phyloP scores from a whole-genome alignment of 176 grass and related monocot species.

The Hordeum vulgare region DNA sequence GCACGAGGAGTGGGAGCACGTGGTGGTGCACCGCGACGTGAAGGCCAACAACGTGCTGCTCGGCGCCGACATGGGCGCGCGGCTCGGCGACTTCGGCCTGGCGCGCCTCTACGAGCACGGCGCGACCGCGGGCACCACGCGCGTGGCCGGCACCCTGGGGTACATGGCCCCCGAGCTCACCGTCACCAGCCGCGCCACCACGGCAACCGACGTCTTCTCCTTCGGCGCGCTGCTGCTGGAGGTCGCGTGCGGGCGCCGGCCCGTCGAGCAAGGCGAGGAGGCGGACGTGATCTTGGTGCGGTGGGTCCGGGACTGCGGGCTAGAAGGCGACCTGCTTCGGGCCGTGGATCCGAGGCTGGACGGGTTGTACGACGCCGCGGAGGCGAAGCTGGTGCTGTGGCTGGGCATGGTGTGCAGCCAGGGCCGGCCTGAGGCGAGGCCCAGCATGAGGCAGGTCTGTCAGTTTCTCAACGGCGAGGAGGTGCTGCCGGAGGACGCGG shows the following conservation, averaged over 20 bases:
- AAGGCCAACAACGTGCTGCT: conserved; percentile 56
- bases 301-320: conserved; percentile 31
- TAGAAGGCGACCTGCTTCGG: not conserved
- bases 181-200: conserved; percentile 26
- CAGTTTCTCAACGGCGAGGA: conserved; percentile 29
- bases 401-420: conserved; percentile 42
- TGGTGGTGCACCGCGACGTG: conserved; percentile 53
- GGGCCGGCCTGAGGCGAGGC: conserved; percentile 29
- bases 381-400: conserved; percentile 38
- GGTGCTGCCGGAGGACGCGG: conserved; percentile 3
- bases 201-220: conserved; percentile 43
- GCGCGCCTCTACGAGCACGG: conserved; percentile 42
- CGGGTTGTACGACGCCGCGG: conserved; percentile 8
- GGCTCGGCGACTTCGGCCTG: conserved; percentile 44
- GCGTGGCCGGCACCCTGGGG: conserved; percentile 35
- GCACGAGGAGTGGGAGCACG: conserved; percentile 57
- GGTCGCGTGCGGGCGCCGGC: conserved; percentile 41
- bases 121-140: conserved; percentile 30
- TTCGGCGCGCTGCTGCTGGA: conserved; percentile 46
- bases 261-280: conserved; percentile 1
- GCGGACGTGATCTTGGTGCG: conserved; percentile 12
- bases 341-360: conserved; percentile 25
- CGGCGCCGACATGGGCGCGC: conserved; percentile 15
- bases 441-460: conserved; percentile 36
- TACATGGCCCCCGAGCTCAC: conserved; percentile 50